Evolutionary conservation across 306 rosid species (phyloP).

Genomic region (Cajanus cajan): DNA sequence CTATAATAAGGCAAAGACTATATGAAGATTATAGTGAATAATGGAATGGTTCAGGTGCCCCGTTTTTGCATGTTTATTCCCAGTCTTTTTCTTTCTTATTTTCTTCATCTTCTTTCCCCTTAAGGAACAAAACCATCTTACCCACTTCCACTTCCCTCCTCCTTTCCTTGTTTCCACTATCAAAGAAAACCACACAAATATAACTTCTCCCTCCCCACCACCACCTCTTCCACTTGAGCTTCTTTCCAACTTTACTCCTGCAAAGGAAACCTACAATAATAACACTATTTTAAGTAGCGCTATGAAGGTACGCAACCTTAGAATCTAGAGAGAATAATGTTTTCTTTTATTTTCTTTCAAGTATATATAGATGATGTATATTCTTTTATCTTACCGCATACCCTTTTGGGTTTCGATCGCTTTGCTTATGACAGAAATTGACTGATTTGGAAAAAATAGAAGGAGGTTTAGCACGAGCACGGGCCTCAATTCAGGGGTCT

Average conservation of each 20-base stretch:
- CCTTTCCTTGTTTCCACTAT: not conserved
- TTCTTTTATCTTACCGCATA: not conserved
- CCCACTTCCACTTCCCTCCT: not conserved
- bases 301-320: not conserved
- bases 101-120: not conserved
- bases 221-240: not conserved
- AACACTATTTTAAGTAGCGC: not conserved
- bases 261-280: not conserved
- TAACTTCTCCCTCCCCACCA: not conserved
- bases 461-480: slow-evolving; percentile 23
- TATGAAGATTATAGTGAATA: too few relatives aligned
- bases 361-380: too few relatives aligned
- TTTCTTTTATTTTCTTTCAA: too few relatives aligned
- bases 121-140: not conserved
- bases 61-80: not conserved
- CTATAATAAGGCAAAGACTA: too few relatives aligned
- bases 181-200: not conserved
- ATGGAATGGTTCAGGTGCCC: not conserved
- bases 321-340: not conserved
- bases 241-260: not conserved
- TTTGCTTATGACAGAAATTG: not conserved
- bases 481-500: slow-evolving; percentile 18
- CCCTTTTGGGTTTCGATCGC: too few relatives aligned
- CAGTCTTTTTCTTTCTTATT: not conserved
- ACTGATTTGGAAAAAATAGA: slow-evolving; percentile 23